These are phyloP conservation scores for Schoenoplectus triqueter DNA, from an alignment of 202 grass and related monocot species.

Conservation along the genomic window DNA sequence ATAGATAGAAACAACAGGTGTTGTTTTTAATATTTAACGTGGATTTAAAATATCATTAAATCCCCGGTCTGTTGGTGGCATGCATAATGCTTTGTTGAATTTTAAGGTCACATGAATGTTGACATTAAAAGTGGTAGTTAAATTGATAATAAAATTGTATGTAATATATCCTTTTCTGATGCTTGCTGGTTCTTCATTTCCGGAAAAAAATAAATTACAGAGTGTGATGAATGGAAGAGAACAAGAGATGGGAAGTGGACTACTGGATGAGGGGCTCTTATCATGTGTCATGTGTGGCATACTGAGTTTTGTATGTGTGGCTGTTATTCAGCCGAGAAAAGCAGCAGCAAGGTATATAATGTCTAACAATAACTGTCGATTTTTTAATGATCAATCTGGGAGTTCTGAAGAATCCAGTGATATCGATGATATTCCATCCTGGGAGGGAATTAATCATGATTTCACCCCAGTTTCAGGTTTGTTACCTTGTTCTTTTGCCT, in stretches of 20 bases:
- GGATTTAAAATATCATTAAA: too few relatives aligned
- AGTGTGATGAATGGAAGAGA: constrained; percentile 46
- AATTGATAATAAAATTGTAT: constrained; percentile 13
- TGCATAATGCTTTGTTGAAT: not conserved
- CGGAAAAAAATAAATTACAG: constrained; percentile 56
- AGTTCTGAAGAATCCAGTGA: constrained; percentile 54
- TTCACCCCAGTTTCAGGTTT: constrained; percentile 61
- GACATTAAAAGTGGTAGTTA: not conserved
- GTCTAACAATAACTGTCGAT: constrained; percentile 48
- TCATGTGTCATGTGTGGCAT: constrained; percentile 96
- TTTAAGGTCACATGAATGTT: not conserved
- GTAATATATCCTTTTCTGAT: not conserved
- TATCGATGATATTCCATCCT: constrained; percentile 48
- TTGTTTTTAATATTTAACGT: too few relatives aligned
- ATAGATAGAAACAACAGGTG: not conserved
- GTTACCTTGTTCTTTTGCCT: constrained; percentile 12
- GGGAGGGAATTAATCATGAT: constrained; percentile 43
- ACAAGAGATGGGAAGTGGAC: constrained; percentile 45
- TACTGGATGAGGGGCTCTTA: constrained; percentile 87
- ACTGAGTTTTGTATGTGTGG: constrained; percentile 93
- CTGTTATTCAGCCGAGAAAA: constrained; percentile 85
- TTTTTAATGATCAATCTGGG: constrained; percentile 43
- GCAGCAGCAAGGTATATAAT: constrained; percentile 68
- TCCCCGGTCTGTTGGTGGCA: not conserved
- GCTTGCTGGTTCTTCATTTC: constrained; percentile 23